phyloP scores from a whole-genome alignment of 2,329 filamentous ascomycete genomes.

The Scytalidium sp. region DNA sequence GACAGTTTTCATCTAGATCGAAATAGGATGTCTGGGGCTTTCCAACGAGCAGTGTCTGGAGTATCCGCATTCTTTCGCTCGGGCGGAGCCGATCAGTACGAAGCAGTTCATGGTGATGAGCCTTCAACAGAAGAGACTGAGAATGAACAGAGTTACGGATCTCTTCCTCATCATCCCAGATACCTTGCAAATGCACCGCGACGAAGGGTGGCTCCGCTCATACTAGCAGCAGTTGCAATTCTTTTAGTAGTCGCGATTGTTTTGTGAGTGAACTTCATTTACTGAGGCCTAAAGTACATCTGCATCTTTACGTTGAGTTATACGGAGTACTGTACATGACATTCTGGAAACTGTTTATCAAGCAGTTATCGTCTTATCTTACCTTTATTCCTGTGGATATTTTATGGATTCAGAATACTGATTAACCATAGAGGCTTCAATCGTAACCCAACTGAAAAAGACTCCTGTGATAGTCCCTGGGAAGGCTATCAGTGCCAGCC shows the following conservation, averaged over 20 bases:
- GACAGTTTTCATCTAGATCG: too few species aligned
- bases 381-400: not conserved
- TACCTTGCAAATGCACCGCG: not conserved
- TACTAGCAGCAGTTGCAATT: not conserved
- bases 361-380: not conserved
- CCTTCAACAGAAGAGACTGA: not conserved
- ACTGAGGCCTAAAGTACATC: too few species aligned
- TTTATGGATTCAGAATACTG: not conserved
- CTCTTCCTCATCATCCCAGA: not conserved
- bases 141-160: not conserved
- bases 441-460: slow-evolving; percentile 1
- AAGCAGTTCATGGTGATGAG: not conserved
- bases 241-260: not conserved
- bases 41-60: not conserved
- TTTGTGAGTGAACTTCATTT: not conserved
- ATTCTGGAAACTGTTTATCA: too few species aligned
- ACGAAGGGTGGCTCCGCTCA: not conserved
- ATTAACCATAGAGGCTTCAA: slow-evolving; percentile 10
- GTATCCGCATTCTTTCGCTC: not conserved
- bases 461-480: slow-evolving; percentile 24
- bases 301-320: too few species aligned
- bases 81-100: not conserved
- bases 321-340: too few species aligned
- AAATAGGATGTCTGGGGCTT: not conserved
- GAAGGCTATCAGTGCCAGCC: slow-evolving; percentile 27